These are phyloP conservation scores for Gossypium sturtianum DNA, from an alignment of 345 rosid genomes.

Conservation along the genomic window DNA sequence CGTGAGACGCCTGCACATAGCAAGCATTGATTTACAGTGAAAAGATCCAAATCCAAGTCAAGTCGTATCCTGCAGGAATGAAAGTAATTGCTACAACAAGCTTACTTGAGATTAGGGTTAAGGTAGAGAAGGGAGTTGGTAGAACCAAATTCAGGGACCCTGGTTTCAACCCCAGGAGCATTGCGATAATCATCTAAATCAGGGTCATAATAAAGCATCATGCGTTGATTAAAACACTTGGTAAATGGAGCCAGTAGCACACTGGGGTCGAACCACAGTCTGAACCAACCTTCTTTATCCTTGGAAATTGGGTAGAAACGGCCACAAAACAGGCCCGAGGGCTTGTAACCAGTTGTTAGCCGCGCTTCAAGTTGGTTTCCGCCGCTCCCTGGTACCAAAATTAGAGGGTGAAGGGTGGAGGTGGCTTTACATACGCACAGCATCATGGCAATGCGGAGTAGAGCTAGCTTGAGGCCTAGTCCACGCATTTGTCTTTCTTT, in stretches of 20 bases:
- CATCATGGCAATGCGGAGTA: conserved; percentile 24
- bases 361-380: conserved; percentile 83
- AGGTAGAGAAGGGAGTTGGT: conserved; percentile 62
- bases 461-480: conserved; percentile 3
- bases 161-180: conserved; percentile 71
- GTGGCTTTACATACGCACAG: conserved; percentile 29
- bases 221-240: conserved; percentile 62
- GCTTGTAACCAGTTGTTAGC: conserved; percentile 50
- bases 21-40: background rate
- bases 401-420: conserved; percentile 51
- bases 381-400: conserved; percentile 79
- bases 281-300: conserved; percentile 70
- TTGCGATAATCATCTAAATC: conserved; percentile 63
- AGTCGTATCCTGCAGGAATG: background rate
- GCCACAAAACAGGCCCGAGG: conserved; percentile 46
- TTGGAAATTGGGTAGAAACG: conserved; percentile 46
- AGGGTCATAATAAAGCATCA: conserved; percentile 59
- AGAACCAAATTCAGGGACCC: conserved; percentile 63
- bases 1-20: conserved; percentile 35
- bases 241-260: conserved; percentile 68
- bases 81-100: background rate
- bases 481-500: conserved; percentile 15
- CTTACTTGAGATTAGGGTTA: conserved; percentile 66
- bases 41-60: background rate
- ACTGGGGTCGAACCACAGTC: conserved; percentile 72